Conservation (phyloP, 2,329 filamentous ascomycete species). For the Fusarium tanahbumbuense region DNA sequence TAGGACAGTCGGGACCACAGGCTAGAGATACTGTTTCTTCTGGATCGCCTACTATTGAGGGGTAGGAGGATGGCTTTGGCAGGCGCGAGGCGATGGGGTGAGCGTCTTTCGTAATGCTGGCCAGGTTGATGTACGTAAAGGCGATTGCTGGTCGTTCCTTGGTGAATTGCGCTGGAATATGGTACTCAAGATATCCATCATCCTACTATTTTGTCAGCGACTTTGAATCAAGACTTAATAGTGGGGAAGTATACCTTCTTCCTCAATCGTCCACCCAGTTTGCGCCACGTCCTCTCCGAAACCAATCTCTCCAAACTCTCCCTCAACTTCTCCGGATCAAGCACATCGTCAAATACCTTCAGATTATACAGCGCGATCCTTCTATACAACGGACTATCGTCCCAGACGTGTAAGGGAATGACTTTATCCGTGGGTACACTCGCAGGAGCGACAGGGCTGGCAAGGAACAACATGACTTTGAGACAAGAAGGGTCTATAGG, state of each 20-base stretch:
- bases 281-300: constrained; percentile 17
- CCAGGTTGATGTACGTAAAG: constrained; percentile 1
- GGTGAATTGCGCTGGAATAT: constrained; percentile 23
- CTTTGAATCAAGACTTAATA: fast-evolving
- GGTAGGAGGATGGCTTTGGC: not conserved
- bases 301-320: constrained; percentile 9
- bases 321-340: constrained; percentile 21
- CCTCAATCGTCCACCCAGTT: constrained; percentile 25
- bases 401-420: constrained; percentile 28
- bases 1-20: constrained; percentile 8
- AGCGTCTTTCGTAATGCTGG: constrained; percentile 1
- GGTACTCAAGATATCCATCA: constrained; percentile 22
- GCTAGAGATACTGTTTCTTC: constrained; percentile 23
- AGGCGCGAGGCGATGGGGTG: constrained; percentile 18
- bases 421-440: constrained; percentile 9
- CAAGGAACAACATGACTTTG: not conserved
- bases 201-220: not conserved
- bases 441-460: not conserved
- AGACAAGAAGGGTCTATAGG: not conserved
- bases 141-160: constrained; percentile 18
- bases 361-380: constrained; percentile 28
- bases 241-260: constrained; percentile 1
- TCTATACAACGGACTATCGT: constrained; percentile 22
- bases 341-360: constrained; percentile 27
- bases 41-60: constrained; percentile 18